phyloP scores from a whole-genome alignment of 305 asterid genomes.

The Ilex paraguariensis region DNA sequence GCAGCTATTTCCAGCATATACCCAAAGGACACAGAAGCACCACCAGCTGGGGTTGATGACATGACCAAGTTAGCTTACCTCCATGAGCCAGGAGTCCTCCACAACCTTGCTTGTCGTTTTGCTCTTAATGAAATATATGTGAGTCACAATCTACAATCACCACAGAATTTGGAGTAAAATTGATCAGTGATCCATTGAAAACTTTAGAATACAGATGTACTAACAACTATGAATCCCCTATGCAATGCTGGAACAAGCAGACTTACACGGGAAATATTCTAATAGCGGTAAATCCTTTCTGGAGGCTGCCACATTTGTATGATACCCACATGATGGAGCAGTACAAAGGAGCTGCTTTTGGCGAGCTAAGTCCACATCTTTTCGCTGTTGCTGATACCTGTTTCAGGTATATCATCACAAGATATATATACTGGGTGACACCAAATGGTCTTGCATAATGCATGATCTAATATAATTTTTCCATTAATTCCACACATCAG shows the following conservation, averaged over 20 bases:
- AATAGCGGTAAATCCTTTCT: slow-evolving; percentile 93
- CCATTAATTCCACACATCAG: slow-evolving; percentile 29
- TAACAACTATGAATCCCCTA: slow-evolving; percentile 4
- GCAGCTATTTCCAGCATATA: slow-evolving; percentile 83
- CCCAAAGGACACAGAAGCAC: slow-evolving; percentile 89
- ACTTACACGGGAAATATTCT: slow-evolving; percentile 95
- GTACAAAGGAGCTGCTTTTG: slow-evolving; percentile 90
- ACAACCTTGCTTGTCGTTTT: slow-evolving; percentile 72
- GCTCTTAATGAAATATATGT: slow-evolving; percentile 87
- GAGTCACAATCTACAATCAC: slow-evolving; percentile 17
- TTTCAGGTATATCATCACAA: slow-evolving; percentile 49
- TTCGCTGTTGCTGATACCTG: slow-evolving; percentile 95
- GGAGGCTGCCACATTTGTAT: slow-evolving; percentile 80
- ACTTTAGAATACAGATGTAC: neutral
- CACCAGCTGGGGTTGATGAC: slow-evolving; percentile 92
- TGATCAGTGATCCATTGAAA: neutral
- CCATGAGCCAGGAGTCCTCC: slow-evolving; percentile 87
- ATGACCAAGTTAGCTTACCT: slow-evolving; percentile 97
- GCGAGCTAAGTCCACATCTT: slow-evolving; percentile 96
- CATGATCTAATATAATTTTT: neutral
- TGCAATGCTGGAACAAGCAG: slow-evolving; percentile 42
- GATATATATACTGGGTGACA: neutral
- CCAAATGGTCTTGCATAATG: neutral
- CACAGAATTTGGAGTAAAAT: too few species aligned
- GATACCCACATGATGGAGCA: slow-evolving; percentile 94